Evolutionary conservation across 768 basidiomycete species (phyloP).

Genomic region (Leucocoprinus birnbaumii): DNA sequence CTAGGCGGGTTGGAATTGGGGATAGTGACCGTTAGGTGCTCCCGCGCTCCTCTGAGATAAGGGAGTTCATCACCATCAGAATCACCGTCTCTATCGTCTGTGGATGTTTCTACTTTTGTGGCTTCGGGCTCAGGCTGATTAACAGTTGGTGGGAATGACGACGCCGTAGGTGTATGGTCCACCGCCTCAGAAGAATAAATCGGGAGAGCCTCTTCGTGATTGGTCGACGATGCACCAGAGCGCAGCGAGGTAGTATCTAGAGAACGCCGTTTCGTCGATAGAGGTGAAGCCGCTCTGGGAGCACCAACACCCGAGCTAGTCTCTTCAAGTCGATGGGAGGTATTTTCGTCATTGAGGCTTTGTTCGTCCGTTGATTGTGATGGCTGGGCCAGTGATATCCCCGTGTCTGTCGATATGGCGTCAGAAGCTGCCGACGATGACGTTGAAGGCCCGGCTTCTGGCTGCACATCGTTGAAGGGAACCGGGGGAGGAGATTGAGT

Average conservation of each 20-base stretch:
- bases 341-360: neutral
- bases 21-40: neutral
- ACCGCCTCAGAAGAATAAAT: neutral
- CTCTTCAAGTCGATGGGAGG: neutral
- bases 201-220: neutral
- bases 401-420: neutral
- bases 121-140: neutral
- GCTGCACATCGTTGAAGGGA: neutral
- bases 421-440: neutral
- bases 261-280: neutral
- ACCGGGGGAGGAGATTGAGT: neutral
- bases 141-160: neutral
- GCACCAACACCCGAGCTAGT: neutral
- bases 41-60: neutral
- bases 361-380: neutral
- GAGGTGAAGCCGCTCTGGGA: neutral
- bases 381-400: neutral
- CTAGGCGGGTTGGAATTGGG: neutral
- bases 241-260: neutral
- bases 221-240: neutral
- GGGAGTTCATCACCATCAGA: neutral
- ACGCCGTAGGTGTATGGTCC: constrained; percentile 1
- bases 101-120: neutral
- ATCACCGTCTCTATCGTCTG: neutral
- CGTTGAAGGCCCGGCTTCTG: neutral